A percentile compares a stretch with the other conserved stretches of the same genome.
Evolutionary conservation across 2,329 filamentous ascomycete genomes (phyloP).

Genomic region (Alternaria arbusti): DNA sequence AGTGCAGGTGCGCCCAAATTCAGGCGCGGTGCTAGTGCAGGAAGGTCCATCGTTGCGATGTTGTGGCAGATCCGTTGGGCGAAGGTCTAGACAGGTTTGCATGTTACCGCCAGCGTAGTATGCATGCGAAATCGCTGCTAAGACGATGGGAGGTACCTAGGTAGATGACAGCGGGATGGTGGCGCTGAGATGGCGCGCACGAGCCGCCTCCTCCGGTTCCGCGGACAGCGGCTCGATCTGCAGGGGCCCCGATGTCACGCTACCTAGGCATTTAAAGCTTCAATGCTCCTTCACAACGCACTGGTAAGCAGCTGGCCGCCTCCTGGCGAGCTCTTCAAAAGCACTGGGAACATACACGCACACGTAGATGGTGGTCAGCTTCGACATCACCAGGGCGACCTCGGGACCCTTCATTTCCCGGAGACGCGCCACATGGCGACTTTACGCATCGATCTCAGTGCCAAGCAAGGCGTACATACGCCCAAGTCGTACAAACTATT

Average conservation of each 20-base stretch:
- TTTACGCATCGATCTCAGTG: background rate
- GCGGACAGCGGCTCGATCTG: background rate
- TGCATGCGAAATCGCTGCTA: background rate
- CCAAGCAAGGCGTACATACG: background rate
- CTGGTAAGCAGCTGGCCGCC: background rate
- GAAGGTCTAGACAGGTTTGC: background rate
- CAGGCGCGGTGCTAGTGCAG: background rate
- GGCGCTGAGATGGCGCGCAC: background rate
- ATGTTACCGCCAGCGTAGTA: background rate
- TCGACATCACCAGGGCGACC: background rate
- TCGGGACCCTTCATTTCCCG: background rate
- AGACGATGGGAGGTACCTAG: background rate
- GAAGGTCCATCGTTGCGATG: background rate
- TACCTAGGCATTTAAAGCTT: background rate
- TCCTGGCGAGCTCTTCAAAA: background rate
- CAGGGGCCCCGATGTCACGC: background rate
- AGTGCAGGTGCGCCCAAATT: conserved; percentile 3
- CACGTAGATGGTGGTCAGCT: background rate
- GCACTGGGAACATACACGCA: background rate
- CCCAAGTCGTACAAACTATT: background rate
- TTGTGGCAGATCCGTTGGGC: background rate
- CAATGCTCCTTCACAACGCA: background rate
- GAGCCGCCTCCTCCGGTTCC: background rate
- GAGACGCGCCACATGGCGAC: background rate
- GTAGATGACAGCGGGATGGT: background rate